phyloP scores from a whole-genome alignment of 768 basidiomycete species.

The Coprinopsis cinerea region DNA sequence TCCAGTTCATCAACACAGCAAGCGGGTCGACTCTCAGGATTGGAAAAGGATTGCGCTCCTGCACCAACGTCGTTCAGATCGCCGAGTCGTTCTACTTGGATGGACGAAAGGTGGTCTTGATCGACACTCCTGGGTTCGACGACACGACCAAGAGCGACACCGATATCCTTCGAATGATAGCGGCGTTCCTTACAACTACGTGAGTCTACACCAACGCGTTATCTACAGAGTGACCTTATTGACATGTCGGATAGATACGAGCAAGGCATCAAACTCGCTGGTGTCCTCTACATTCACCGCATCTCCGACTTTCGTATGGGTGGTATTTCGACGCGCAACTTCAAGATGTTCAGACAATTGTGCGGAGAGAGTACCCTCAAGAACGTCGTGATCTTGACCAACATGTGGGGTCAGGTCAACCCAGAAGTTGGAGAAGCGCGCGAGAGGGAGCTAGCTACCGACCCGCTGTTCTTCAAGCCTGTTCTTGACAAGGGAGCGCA shows the following conservation, averaged over 20 bases:
- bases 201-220: conserved; percentile 15
- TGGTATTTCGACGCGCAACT: conserved; percentile 37
- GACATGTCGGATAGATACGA: conserved; percentile 22
- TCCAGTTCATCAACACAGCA: conserved; percentile 48
- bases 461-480: conserved; percentile 39
- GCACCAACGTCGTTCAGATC: conserved; percentile 40
- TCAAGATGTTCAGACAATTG: conserved; percentile 41
- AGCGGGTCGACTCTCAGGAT: conserved; percentile 45
- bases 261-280: conserved; percentile 35
- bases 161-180: conserved; percentile 44
- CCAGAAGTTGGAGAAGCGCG: conserved; percentile 28
- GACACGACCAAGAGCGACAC: conserved; percentile 44
- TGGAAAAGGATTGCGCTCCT: conserved; percentile 43
- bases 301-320: conserved; percentile 40
- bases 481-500: conserved; percentile 39
- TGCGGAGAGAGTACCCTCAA: conserved; percentile 39
- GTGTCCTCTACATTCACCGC: conserved; percentile 48
- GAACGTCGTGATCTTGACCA: conserved; percentile 44
- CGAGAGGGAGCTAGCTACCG: conserved; percentile 33
- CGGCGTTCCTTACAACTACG: conserved; percentile 31
- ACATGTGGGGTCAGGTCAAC: conserved; percentile 38
- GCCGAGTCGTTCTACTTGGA: conserved; percentile 38
- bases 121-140: conserved; percentile 61
- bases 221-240: not conserved
- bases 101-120: conserved; percentile 35